Evolutionary conservation across 495 filamentous ascomycete species (phyloP).

Genomic region (Daldinia grandis): DNA sequence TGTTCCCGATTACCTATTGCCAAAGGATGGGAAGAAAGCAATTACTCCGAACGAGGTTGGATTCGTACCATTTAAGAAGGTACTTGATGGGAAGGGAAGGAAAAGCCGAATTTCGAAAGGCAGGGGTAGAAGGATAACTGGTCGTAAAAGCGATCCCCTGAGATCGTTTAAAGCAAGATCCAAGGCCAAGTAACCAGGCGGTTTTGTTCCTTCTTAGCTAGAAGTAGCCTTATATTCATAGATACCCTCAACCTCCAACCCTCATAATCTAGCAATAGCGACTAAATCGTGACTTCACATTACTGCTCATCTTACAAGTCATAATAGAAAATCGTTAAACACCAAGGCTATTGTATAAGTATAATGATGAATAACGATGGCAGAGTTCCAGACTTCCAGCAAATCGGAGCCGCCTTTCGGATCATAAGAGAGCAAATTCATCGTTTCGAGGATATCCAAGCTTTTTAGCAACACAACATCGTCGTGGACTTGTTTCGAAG

Average conservation of each 20-base stretch:
- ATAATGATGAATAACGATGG: no score
- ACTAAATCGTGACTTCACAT: neutral
- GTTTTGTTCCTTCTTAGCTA: slow-evolving; percentile 13
- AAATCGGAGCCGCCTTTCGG: no score
- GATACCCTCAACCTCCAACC: slow-evolving; percentile 35
- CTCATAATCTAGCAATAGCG: neutral
- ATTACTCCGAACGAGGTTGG: slow-evolving; percentile 68
- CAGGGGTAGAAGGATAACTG: slow-evolving; percentile 59
- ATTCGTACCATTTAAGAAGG: slow-evolving; percentile 80
- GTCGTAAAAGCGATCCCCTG: slow-evolving; percentile 78
- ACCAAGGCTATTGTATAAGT: no score
- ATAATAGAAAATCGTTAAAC: no score
- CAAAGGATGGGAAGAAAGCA: slow-evolving; percentile 75
- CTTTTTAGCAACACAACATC: no score
- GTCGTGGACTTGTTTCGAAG: no score
- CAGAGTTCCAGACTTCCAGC: no score
- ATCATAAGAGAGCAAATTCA: no score
- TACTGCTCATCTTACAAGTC: no score
- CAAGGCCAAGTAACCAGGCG: slow-evolving; percentile 47
- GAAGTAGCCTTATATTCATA: slow-evolving; percentile 15
- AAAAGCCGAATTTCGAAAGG: slow-evolving; percentile 71
- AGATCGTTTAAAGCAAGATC: slow-evolving; percentile 81
- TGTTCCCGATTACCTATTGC: slow-evolving; percentile 93
- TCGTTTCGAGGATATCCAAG: no score
- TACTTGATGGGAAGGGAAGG: slow-evolving; percentile 67